Base-by-base conservation (phyloP, 2,329 filamentous ascomycete genomes). In the Phialemoniopsis sp. region DNA sequence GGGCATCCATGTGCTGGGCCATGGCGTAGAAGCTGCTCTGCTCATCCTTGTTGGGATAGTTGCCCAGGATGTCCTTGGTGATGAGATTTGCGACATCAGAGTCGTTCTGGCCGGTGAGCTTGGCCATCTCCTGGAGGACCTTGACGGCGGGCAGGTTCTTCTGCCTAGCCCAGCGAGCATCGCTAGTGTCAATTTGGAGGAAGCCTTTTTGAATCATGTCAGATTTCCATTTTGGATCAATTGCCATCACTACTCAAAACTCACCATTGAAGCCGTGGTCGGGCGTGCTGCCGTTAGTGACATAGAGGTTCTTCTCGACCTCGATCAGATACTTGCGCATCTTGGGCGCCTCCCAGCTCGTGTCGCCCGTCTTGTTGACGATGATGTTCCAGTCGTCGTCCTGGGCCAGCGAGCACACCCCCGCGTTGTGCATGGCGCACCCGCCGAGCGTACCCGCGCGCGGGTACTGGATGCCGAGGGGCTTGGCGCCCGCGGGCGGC, bases 371-470 rank as follows among this genome's bases (percentile, higher is more conserved):
- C 29, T 76, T 48, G 17, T 53, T 53, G 21, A 63, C 61, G 38
- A 78, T 65, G 46, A 68, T 54, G 31, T 70, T 58, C 52, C 69
- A 77, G 51, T 78, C 73, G 17, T 62, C 65, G 38, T 67, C 59
- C 45, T 72, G 62, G 0, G 73, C 71, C 39, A 70, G 69, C 37
- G 75, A 59, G 14, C 64, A 61, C 32, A 76, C 66, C 37, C 74
- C 54, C 17, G 69, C 70, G 38, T 72, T 71, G 56, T 78, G 73
- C 2, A 67, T 63, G 5, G 67, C 66, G 51, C 51, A 55, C 7
- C 52, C 52, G 6, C 52, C 52, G n/a, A 55, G 47, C 4, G 47
- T 47, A 29, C 40, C 52, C 6, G 52, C 46, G 10, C 52, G 40
- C n/a, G 52, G 52, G 37, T 55, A 55, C 17, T 46, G 38, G 19